Evolutionary conservation across 2,329 filamentous ascomycete species (phyloP), one percentile per base, ranked within the genome.

Genomic region (Claviceps maximensis): DNA sequence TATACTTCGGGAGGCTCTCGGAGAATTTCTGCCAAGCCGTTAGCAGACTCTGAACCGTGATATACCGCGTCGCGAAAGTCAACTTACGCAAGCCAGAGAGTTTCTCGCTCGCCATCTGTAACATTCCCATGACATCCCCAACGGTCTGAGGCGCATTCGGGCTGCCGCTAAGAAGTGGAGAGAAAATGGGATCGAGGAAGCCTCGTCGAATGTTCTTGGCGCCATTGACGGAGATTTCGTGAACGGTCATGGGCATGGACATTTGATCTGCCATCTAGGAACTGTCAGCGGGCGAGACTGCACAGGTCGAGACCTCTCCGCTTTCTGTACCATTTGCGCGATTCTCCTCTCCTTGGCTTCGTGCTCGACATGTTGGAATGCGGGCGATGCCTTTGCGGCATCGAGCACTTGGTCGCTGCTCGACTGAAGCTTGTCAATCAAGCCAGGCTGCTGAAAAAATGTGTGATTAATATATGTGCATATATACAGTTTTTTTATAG

Each of bases 181-280:
- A 73, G 68, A 97, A 83, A 54, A 96, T 75, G 38, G 83, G 82
- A 65, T 94, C 80, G 52, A 98, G 82, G 68, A 98, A 96, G 57
- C 78, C 76, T 61, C 80, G 79, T 58, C 93, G 82, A n/a, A 91
- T 95, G 65, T 93, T 83, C 56, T 79, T 78, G 46, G 88, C 89
- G 64, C 89, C 87, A 56, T 94, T 80, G 56, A 98, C 76, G 61
- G 86, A 82, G 64, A 98, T 80, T 46, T 88, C 87, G 61, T 87
- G 87, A 65, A 98, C 84, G 15, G 89, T 88, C 61, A 93, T 87
- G 42, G 93, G 91, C 54, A 93, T 80, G 45, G 87, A 87, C 59
- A 86, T 84, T 67, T 97, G 95, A 69, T 86, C 80, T 59, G 82
- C 59, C 58, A 71, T 64, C 69, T 71, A 52, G 3, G 8, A 4